Conservation (phyloP, 2,329 filamentous ascomycete species). For the Hypoxylon sp. region DNA sequence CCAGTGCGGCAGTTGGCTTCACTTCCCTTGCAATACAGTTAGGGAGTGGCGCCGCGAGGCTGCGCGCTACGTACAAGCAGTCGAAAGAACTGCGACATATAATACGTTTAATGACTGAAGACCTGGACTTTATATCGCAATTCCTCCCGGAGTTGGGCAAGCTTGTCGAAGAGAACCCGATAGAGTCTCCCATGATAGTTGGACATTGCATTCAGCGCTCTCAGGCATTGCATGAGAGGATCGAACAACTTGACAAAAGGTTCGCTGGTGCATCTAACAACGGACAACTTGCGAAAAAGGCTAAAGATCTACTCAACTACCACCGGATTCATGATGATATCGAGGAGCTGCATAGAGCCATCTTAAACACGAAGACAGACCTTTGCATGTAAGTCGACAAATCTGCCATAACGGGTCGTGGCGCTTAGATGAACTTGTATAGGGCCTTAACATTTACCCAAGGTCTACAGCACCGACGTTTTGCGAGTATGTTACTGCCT, state of each 20-base stretch:
- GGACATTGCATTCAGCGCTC: background rate
- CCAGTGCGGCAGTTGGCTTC: background rate
- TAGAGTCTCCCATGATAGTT: background rate
- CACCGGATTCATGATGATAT: background rate
- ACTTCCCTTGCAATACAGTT: background rate
- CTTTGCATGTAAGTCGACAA: background rate
- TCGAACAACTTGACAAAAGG: background rate
- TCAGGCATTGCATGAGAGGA: background rate
- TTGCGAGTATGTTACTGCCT: background rate
- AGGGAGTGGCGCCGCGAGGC: background rate
- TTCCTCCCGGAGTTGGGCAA: background rate
- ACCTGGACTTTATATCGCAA: background rate
- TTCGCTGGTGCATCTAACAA: background rate
- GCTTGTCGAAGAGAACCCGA: background rate
- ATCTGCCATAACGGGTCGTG: background rate
- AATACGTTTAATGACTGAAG: background rate
- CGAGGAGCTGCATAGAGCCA: background rate
- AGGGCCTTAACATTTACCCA: background rate
- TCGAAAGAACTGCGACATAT: background rate
- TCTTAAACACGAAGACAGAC: background rate
- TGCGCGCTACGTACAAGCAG: background rate
- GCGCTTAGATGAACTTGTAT: background rate
- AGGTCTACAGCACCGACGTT: background rate
- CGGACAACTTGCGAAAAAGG: background rate
- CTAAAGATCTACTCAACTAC: background rate